A percentile compares a stretch with the other conserved stretches of the same genome.
phyloP scores from a whole-genome alignment of 2,329 filamentous ascomycete species.

The Fulvia fulva region DNA sequence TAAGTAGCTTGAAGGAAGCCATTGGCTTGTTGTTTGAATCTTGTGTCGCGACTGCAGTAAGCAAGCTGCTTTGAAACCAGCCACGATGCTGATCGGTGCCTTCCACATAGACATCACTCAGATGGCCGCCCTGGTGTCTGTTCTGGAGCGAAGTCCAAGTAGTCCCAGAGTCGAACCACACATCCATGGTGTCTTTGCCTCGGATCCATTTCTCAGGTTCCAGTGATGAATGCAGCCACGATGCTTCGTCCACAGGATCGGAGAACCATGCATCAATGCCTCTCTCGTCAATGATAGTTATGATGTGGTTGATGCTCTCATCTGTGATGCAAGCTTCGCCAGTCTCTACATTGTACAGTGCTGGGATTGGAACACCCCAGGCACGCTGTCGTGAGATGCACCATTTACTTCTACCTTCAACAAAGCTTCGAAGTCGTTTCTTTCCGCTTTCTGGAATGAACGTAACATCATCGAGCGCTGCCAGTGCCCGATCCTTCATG shows the following conservation, averaged over 20 bases:
- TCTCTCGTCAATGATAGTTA: conserved; percentile 68
- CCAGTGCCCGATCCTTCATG: conserved; percentile 71
- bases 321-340: conserved; percentile 69
- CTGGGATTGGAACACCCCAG: conserved; percentile 96
- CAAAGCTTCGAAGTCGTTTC: conserved; percentile 75
- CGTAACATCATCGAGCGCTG: conserved; percentile 64
- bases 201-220: conserved; percentile 58
- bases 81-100: conserved; percentile 94
- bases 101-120: conserved; percentile 86
- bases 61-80: conserved; percentile 95
- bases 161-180: conserved; percentile 98
- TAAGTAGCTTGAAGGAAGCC: conserved; percentile 80
- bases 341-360: conserved; percentile 66
- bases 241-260: conserved; percentile 67
- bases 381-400: conserved; percentile 94
- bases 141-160: conserved; percentile 67
- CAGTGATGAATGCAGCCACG: conserved; percentile 70
- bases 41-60: conserved; percentile 74
- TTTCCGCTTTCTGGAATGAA: conserved; percentile 76
- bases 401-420: conserved; percentile 88
- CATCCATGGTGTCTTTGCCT: conserved; percentile 95
- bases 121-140: conserved; percentile 36
- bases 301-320: conserved; percentile 78
- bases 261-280: conserved; percentile 96
- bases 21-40: conserved; percentile 37